Base-by-base conservation (phyloP, 805 yeast species). In the Jamesozyma spencerorum region DNA sequence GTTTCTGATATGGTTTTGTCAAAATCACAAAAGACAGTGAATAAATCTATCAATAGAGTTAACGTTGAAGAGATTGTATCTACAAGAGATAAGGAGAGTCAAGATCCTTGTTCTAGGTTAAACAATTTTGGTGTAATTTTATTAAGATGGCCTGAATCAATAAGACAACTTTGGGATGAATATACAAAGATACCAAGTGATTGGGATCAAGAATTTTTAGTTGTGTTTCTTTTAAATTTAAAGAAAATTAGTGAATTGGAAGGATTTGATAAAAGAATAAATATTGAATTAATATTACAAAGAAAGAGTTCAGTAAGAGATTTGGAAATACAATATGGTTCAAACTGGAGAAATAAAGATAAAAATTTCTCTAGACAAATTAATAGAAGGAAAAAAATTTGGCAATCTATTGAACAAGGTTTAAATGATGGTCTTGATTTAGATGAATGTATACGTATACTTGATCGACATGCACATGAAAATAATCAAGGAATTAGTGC, bases 311-410 rank as follows among this genome's bases (percentile, higher is more conserved):
- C 60, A 3, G 54, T 57, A 12, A 39, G 47, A 31, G 49, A 49
- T n/a, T 40, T 57, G n/a, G 62, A 57, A 41, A 36, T 32, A 4
- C 40, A 39, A 11, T 47, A 46, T 22, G 60, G 60, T 7, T 54
- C 58, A 1, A 46, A 56, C 1, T 57, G 62, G 60, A 47, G 60
- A 30, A 54, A 52, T 38, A 45, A 42, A 27, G 58, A 57, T 34
- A 57, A 57, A 38, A 57, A 57, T 41, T 53, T 57, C 38, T 57
- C 62, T 1, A 42, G 62, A 32, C 62, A 57, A 40, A 50, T 57
- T n/a, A 57, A 57, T 38, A 51, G 62, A 31, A 42, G 62, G 18
- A 57, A 57, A 42, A 57, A 57, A 31, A 53, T 57, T 19, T 57
- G 60, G 62, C 48, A 45, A 24, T 47, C 57, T 4, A 54, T 57